phyloP scores from a whole-genome alignment of 176 grass and related monocot genomes.

The Rhynchospora breviuscula region DNA sequence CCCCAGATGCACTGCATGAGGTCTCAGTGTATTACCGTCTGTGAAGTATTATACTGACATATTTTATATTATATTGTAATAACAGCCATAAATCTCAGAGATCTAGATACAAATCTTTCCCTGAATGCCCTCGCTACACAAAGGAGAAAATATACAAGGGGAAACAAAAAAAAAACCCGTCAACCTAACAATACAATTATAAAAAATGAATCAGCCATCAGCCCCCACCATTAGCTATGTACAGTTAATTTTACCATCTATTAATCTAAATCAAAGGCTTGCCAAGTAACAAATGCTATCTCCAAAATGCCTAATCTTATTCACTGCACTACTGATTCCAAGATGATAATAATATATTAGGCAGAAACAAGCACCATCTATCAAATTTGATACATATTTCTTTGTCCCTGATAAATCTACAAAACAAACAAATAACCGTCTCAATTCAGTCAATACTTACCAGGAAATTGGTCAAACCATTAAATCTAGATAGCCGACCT shows the following conservation, averaged over 20 bases:
- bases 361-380: not conserved
- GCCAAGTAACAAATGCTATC: conserved; percentile 12
- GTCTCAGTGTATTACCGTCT: not conserved
- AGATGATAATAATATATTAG: not conserved
- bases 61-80: not conserved
- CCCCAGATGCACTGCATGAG: not conserved
- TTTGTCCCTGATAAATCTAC: conserved; percentile 11
- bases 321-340: not conserved
- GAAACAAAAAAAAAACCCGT: not conserved
- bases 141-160: not conserved
- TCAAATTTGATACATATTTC: conserved; percentile 11
- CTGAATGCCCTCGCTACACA: not conserved
- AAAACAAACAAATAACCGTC: conserved; percentile 11
- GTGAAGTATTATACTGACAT: not conserved
- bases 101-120: not conserved
- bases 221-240: not conserved
- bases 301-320: not conserved
- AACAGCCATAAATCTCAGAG: not conserved
- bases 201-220: not conserved
- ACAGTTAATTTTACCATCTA: not conserved
- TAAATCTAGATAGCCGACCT: not conserved
- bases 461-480: conserved; percentile 5
- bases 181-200: not conserved
- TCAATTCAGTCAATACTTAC: conserved; percentile 8
- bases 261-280: not conserved